Evolutionary conservation across 345 rosid genomes (phyloP).

Genomic region (Citropsis articulata): DNA sequence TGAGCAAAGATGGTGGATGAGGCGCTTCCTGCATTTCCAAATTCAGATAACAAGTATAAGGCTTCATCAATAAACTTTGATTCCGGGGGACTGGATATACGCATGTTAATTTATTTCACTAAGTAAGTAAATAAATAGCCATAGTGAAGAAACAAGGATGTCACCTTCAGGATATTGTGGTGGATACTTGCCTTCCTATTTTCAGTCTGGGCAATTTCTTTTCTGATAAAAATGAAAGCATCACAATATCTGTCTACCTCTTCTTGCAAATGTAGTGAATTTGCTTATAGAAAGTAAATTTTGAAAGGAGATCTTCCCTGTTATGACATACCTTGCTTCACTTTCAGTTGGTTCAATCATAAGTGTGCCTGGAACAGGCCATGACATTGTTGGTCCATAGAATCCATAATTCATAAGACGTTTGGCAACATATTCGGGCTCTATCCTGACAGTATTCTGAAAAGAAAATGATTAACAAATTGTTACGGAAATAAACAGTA

Average conservation of each 20-base stretch:
- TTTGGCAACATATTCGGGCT: constrained; percentile 97
- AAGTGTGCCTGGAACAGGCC: constrained; percentile 99
- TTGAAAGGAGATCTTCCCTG: not conserved
- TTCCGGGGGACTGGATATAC: not conserved
- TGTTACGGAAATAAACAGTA: constrained; percentile 13
- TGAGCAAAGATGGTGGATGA: constrained; percentile 96
- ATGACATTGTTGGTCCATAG: constrained; percentile 98
- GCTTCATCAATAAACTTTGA: constrained; percentile 7
- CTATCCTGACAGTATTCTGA: constrained; percentile 88
- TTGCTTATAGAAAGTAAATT: not conserved
- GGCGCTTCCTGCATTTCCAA: constrained; percentile 80
- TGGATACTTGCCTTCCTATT: constrained; percentile 82
- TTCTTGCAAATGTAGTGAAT: constrained; percentile 56
- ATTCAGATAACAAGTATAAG: constrained; percentile 8
- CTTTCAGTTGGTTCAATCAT: constrained; percentile 99
- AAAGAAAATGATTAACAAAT: constrained; percentile 6
- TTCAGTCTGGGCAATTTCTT: constrained; percentile 90
- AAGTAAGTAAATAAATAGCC: not conserved
- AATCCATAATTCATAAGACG: constrained; percentile 96
- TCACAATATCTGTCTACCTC: constrained; percentile 96
- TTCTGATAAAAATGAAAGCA: constrained; percentile 90
- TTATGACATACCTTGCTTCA: constrained; percentile 80
- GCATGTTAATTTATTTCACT: not conserved
- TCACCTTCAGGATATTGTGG: constrained; percentile 94
- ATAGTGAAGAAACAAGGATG: not conserved